Evolutionary conservation across 2,329 filamentous ascomycete species (phyloP), one percentile per base, ranked within the genome.

Genomic region (Stemphylium vesicarium): DNA sequence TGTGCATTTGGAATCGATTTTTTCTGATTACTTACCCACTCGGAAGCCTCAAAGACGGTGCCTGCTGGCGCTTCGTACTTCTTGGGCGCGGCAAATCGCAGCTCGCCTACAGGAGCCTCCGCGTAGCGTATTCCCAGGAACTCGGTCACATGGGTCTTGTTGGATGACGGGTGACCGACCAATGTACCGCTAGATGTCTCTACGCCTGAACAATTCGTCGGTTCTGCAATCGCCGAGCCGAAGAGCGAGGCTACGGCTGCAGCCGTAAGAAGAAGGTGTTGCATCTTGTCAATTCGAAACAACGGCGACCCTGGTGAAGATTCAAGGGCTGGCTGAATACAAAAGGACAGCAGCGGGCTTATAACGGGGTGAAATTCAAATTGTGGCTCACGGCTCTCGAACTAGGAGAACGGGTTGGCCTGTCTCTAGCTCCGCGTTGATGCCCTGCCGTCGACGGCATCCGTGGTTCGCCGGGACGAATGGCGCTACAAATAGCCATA

Each of bases 51-150:
- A 37, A 64, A 68, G 7, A 70, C 49, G 8, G 57, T 57, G 16
- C 59, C 66, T 47, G 32, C 26, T 24, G 61, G 62, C 18, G 68
- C 65, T 26, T 62, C 32, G 53, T 66, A 70, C 40, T 55, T 63
- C 49, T 70, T 63, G 3, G 70, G 69, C 3, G 70, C 60, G 9
- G 66, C 70, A 52, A 75, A 77, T 33, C 74, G 65, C 24, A 75
- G 57, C 26, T 68, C 57, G 8, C 70, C 74, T 15, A 71, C 51
- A 9, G 74, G 73, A 13, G 73, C 64, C 53, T 70, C 60, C 1
- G 71, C 75, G 47, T 73, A 77, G 9, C 67, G 69, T 32, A 76
- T 72, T 15, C 73, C 74, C 15, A 77, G 51, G 35, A 74, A 77
- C 29, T 77, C 71, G 10, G 61, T 57, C 8, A 73, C 69, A 29